Conservation (phyloP, 768 basidiomycete species). For the Suillus clintonianus region DNA sequence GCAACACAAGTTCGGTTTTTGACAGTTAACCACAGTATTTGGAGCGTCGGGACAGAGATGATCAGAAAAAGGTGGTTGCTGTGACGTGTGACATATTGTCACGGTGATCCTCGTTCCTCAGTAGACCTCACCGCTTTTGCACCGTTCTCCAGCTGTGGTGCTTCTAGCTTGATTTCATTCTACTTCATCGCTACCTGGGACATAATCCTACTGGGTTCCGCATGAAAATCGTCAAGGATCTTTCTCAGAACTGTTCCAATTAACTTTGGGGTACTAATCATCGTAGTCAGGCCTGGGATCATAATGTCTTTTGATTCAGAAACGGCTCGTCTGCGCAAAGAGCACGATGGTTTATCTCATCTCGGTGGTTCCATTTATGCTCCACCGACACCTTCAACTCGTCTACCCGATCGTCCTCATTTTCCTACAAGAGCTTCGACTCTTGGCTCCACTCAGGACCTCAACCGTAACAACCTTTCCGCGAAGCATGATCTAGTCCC, state of each 20-base stretch:
- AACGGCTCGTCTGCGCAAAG: constrained; percentile 28
- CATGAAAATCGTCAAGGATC: constrained; percentile 17
- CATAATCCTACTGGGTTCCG: constrained; percentile 12
- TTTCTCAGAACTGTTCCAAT: constrained; percentile 11
- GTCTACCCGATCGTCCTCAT: constrained; percentile 52
- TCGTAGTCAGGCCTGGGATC: constrained; percentile 5
- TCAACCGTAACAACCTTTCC: constrained; percentile 49
- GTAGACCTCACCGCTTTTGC: constrained; percentile 8
- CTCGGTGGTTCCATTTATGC: constrained; percentile 33
- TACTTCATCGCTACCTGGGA: constrained; percentile 2
- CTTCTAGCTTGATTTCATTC: constrained; percentile 1
- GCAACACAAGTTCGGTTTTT: neutral
- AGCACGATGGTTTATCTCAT: constrained; percentile 12
- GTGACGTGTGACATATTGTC: constrained; percentile 19
- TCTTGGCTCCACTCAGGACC: constrained; percentile 51
- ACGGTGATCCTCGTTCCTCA: constrained; percentile 19
- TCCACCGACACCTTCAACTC: constrained; percentile 36
- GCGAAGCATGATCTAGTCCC: constrained; percentile 34
- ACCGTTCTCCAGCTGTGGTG: constrained; percentile 3
- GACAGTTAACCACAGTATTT: neutral
- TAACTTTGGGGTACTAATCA: constrained; percentile 11
- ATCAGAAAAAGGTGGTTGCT: constrained; percentile 18
- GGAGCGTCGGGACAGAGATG: constrained; percentile 3
- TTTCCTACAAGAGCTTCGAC: constrained; percentile 70
- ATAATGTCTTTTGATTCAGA: constrained; percentile 34